A percentile compares a stretch with the other conserved stretches of the same genome.
Evolutionary conservation across 176 grass and related monocot species (phyloP).

Genomic region (Elymus sibiricus): DNA sequence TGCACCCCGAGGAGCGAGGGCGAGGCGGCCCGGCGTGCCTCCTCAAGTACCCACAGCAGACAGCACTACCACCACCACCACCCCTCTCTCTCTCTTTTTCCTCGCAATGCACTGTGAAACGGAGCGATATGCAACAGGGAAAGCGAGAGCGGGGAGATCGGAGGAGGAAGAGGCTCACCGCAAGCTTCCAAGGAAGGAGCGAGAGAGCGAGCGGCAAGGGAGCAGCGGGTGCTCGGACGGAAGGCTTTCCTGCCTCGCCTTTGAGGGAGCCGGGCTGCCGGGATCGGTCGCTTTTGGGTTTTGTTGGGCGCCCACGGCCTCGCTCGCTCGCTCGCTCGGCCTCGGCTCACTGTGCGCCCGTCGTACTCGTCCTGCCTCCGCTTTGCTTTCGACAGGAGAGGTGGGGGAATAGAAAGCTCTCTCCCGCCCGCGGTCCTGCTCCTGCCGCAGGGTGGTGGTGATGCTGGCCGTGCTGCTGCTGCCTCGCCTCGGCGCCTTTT

Average conservation of each 20-base stretch:
- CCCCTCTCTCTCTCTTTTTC: neutral
- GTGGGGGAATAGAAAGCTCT: conserved; percentile 40
- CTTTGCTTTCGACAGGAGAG: conserved; percentile 8
- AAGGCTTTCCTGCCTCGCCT: conserved; percentile 41
- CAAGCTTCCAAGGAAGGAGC: conserved; percentile 19
- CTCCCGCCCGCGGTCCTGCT: conserved; percentile 10
- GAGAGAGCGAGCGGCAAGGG: neutral
- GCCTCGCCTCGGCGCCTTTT: neutral
- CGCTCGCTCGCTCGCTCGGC: neutral
- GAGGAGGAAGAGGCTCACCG: conserved; percentile 40
- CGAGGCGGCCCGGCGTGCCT: conserved; percentile 45
- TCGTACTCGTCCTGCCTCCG: neutral
- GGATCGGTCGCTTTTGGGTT: conserved; percentile 17
- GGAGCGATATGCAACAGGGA: conserved; percentile 21
- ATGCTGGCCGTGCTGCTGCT: neutral
- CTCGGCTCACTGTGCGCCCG: neutral
- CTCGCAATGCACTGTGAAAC: conserved; percentile 7
- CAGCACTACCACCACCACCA: neutral
- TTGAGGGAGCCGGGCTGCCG: conserved; percentile 3
- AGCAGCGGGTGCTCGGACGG: conserved; percentile 28
- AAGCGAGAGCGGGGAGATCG: neutral
- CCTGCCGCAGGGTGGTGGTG: conserved; percentile 16
- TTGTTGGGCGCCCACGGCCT: neutral
- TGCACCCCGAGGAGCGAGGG: neutral
- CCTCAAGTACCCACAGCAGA: conserved; percentile 37